Conservation (phyloP, 257 asterid species). For the Solanum ossicruentum region DNA sequence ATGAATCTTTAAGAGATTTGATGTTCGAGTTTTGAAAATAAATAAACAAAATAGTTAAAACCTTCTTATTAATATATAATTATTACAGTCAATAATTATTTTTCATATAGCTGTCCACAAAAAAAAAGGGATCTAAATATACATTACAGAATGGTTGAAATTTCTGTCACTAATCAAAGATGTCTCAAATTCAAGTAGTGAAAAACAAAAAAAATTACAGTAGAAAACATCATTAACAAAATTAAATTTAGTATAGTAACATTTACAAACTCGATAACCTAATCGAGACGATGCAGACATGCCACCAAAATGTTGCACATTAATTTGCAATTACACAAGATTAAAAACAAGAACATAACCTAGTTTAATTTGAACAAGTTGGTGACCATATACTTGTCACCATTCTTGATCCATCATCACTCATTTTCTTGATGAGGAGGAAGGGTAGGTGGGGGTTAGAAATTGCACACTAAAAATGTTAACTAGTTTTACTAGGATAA, state of each 20-base stretch:
- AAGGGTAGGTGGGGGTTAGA: neutral
- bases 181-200: neutral
- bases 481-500: neutral
- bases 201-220: neutral
- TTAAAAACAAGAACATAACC: neutral
- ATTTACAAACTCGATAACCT: slow-evolving; percentile 1
- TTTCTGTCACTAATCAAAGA: neutral
- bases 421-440: neutral
- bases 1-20: neutral
- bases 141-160: neutral
- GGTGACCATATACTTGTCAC: slow-evolving; percentile 9
- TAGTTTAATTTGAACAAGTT: slow-evolving; percentile 11
- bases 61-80: neutral
- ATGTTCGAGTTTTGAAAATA: neutral
- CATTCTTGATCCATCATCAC: neutral
- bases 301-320: slow-evolving; percentile 2
- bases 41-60: neutral
- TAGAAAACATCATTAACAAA: neutral
- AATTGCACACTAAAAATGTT: neutral
- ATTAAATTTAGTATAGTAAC: neutral
- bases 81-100: neutral
- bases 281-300: slow-evolving; percentile 27
- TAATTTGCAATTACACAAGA: neutral
- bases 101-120: neutral
- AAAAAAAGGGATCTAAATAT: neutral